Percentiles rank a stretch among this genome's conserved stretches.
These are phyloP conservation scores for Ophiocordyceps camponoti-saundersi DNA, from an alignment of 2,329 filamentous ascomycete genomes.

Conservation along the genomic window DNA sequence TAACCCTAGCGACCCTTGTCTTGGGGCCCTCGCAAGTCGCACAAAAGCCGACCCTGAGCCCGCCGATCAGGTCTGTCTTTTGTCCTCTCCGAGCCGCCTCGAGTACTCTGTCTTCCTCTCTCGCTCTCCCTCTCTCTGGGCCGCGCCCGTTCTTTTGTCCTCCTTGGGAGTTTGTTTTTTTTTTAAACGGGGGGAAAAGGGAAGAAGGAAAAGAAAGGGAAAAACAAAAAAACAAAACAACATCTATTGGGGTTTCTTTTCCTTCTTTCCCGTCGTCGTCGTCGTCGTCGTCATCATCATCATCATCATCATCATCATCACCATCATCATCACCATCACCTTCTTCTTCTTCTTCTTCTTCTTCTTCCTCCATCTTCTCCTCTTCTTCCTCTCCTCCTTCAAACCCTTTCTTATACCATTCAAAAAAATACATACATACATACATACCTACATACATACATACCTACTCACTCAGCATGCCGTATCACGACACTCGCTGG, in stretches of 20 bases:
- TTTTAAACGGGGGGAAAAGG: background rate
- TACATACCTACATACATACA: too few relatives aligned
- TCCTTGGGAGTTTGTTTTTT: background rate
- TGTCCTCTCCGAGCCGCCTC: constrained; percentile 9
- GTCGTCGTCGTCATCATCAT: too few relatives aligned
- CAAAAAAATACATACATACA: too few relatives aligned
- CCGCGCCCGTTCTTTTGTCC: constrained; percentile 3
- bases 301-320: too few relatives aligned
- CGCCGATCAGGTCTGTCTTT: constrained; percentile 15
- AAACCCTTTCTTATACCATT: too few relatives aligned
- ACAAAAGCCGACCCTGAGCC: constrained; percentile 30
- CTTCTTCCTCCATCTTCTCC: background rate
- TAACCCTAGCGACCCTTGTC: constrained; percentile 22
- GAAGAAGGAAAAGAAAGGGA: background rate
- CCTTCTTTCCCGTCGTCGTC: too few relatives aligned
- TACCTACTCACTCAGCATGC: background rate
- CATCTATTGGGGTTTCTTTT: too few relatives aligned
- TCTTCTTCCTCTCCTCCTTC: background rate
- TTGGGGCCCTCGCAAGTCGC: constrained; percentile 27
- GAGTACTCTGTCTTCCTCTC: too few relatives aligned
- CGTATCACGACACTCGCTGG: constrained; percentile 24
- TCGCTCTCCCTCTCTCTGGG: too few relatives aligned
- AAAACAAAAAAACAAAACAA: background rate
- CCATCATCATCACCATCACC: too few relatives aligned
- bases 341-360: background rate